These are phyloP conservation scores for Leccinum subgranulosum DNA, from an alignment of 768 basidiomycete species.

Conservation along the genomic window DNA sequence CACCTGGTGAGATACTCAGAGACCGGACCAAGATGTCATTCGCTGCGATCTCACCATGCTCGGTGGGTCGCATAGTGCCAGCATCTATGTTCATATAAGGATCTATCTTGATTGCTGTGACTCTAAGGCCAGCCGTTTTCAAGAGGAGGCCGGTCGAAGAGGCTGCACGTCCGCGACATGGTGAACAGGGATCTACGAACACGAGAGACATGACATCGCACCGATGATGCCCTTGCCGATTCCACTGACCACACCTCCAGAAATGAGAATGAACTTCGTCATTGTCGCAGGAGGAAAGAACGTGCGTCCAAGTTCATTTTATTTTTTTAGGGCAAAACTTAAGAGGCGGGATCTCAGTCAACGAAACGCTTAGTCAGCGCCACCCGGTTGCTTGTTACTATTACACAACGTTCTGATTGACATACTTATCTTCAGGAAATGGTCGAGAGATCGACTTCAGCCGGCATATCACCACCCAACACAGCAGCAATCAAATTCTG, in stretches of 20 bases:
- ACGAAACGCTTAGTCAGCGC: slow-evolving; percentile 2
- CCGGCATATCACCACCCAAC: slow-evolving; percentile 60
- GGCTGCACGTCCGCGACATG: slow-evolving; percentile 47
- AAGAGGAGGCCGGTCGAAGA: slow-evolving; percentile 95
- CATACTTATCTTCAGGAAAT: slow-evolving; percentile 2
- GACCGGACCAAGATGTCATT: background rate
- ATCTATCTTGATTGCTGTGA: slow-evolving; percentile 99
- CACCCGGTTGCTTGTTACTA: background rate
- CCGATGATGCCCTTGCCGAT: slow-evolving; percentile 99
- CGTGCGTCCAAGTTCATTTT: background rate
- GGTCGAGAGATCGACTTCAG: slow-evolving; percentile 39
- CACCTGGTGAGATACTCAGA: slow-evolving; percentile 51
- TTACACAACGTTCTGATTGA: no score
- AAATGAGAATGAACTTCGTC: slow-evolving; percentile 96
- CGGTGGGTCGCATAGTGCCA: slow-evolving; percentile 97
- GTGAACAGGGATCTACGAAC: slow-evolving; percentile 18
- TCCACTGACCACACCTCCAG: slow-evolving; percentile 96
- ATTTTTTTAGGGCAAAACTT: background rate
- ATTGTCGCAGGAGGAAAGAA: slow-evolving; percentile 37
- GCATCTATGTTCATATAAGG: slow-evolving; percentile 99
- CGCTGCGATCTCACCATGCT: slow-evolving; percentile 71
- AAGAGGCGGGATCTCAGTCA: background rate
- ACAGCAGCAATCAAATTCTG: slow-evolving; percentile 48
- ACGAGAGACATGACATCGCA: slow-evolving; percentile 39
- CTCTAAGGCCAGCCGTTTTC: slow-evolving; percentile 93